Evolutionary conservation across 768 basidiomycete species (phyloP).

Genomic region (Boletales sp.): DNA sequence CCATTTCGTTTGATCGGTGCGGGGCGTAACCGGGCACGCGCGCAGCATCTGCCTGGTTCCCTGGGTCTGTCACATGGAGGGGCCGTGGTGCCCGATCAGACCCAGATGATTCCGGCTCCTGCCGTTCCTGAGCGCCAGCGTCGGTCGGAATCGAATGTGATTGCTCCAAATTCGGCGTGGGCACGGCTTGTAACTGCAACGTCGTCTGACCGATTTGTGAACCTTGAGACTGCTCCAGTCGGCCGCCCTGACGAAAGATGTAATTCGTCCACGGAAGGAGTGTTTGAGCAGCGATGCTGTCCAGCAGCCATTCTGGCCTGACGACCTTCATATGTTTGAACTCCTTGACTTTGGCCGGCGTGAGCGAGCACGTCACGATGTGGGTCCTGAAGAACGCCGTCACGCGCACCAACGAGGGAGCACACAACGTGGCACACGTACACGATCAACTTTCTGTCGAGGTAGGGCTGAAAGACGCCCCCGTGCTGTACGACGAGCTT

Average conservation of each 20-base stretch:
- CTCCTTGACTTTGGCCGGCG: slow-evolving; percentile 83
- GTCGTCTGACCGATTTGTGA: slow-evolving; percentile 20
- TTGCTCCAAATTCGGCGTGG: background rate
- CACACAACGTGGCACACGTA: slow-evolving; percentile 33
- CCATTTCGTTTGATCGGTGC: slow-evolving; percentile 64
- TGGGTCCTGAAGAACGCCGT: slow-evolving; percentile 59
- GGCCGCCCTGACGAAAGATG: slow-evolving; percentile 49
- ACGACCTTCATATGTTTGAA: slow-evolving; percentile 91
- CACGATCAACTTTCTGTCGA: slow-evolving; percentile 75
- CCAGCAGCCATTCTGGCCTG: slow-evolving; percentile 81
- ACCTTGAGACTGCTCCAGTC: slow-evolving; percentile 50
- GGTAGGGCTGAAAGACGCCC: slow-evolving; percentile 78
- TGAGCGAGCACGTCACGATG: slow-evolving; percentile 87
- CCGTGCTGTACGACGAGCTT: slow-evolving; percentile 79
- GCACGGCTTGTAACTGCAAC: slow-evolving; percentile 7
- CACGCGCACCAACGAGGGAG: background rate
- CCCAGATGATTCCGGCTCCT: background rate
- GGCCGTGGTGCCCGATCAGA: slow-evolving; percentile 16
- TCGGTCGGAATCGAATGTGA: background rate
- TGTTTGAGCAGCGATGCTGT: slow-evolving; percentile 63
- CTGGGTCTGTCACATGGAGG: slow-evolving; percentile 42
- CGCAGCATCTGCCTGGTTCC: slow-evolving; percentile 39
- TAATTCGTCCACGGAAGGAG: slow-evolving; percentile 82
- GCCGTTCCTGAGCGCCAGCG: background rate
- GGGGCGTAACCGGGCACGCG: slow-evolving; percentile 64